A percentile compares a stretch with the other conserved stretches of the same genome.
phyloP scores from a whole-genome alignment of 768 basidiomycete genomes.

The Rossbeevera mucosa region DNA sequence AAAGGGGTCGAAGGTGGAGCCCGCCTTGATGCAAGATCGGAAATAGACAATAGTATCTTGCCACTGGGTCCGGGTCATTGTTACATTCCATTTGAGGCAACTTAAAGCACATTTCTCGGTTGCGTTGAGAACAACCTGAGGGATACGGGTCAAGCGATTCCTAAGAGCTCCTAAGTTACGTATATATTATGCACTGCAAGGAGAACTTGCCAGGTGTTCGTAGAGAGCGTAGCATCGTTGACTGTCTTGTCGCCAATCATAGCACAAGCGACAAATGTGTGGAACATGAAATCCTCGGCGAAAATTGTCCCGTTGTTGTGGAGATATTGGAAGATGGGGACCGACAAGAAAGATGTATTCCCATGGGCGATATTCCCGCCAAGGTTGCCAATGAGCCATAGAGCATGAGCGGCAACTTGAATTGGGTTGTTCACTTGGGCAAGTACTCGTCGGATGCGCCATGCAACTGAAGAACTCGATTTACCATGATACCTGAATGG shows the following conservation, averaged over 20 bases:
- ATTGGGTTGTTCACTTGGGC: conserved; percentile 23
- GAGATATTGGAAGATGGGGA: conserved; percentile 30
- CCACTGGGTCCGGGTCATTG: conserved; percentile 20
- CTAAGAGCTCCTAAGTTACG: conserved; percentile 14
- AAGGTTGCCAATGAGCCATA: conserved; percentile 33
- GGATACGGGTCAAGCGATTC: conserved; percentile 19
- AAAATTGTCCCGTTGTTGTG: conserved; percentile 23
- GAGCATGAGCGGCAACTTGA: conserved; percentile 26
- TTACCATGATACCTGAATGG: conserved; percentile 16
- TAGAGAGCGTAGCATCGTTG: conserved; percentile 29
- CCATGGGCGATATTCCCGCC: conserved; percentile 11
- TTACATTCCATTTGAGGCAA: conserved; percentile 22
- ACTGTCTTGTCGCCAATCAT: conserved; percentile 34
- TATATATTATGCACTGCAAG: not conserved
- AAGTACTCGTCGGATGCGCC: conserved; percentile 21
- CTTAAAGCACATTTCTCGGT: conserved; percentile 19
- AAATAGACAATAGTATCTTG: conserved; percentile 20
- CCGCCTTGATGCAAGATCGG: conserved; percentile 25
- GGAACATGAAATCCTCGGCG: conserved; percentile 34
- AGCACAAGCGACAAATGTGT: conserved; percentile 31
- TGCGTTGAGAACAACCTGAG: conserved; percentile 21
- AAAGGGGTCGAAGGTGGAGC: conserved; percentile 24
- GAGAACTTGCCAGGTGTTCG: conserved; percentile 29
- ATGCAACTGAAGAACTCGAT: conserved; percentile 8
- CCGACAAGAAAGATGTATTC: conserved; percentile 23